Conservation (phyloP, 495 filamentous ascomycete species). For the Haplographium delicatum region DNA sequence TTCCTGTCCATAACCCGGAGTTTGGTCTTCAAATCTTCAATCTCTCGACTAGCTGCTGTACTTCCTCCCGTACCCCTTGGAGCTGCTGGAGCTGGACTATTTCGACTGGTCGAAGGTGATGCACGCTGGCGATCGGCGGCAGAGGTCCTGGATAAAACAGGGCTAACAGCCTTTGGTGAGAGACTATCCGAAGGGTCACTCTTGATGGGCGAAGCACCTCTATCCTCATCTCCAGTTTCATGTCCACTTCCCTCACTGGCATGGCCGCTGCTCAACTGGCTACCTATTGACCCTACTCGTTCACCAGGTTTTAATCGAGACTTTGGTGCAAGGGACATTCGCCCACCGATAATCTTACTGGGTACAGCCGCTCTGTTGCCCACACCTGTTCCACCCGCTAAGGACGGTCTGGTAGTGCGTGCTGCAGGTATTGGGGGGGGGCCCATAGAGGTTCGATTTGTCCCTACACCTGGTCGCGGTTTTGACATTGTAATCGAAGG, state of each 20-base stretch:
- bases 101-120: constrained; percentile 33
- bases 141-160: constrained; percentile 36
- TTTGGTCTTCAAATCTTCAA: constrained; percentile 76
- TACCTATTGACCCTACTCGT: constrained; percentile 36
- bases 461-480: constrained; percentile 43
- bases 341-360: constrained; percentile 32
- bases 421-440: constrained; percentile 42
- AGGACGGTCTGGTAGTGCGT: constrained; percentile 23
- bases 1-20: constrained; percentile 77
- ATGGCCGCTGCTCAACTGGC: constrained; percentile 24
- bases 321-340: constrained; percentile 31
- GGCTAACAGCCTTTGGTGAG: constrained; percentile 42
- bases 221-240: constrained; percentile 25
- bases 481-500: constrained; percentile 40
- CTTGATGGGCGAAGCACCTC: constrained; percentile 22
- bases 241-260: constrained; percentile 32
- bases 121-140: constrained; percentile 38
- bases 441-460: constrained; percentile 60
- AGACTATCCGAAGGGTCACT: constrained; percentile 33
- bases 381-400: constrained; percentile 19
- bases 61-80: constrained; percentile 27
- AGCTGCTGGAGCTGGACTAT: constrained; percentile 21
- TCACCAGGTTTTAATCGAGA: constrained; percentile 29
- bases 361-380: constrained; percentile 14
- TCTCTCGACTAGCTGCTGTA: constrained; percentile 52